Evolutionary conservation across 352 stramenopile genomes (phyloP).

Genomic region (Phytophthora fragariaefolia): DNA sequence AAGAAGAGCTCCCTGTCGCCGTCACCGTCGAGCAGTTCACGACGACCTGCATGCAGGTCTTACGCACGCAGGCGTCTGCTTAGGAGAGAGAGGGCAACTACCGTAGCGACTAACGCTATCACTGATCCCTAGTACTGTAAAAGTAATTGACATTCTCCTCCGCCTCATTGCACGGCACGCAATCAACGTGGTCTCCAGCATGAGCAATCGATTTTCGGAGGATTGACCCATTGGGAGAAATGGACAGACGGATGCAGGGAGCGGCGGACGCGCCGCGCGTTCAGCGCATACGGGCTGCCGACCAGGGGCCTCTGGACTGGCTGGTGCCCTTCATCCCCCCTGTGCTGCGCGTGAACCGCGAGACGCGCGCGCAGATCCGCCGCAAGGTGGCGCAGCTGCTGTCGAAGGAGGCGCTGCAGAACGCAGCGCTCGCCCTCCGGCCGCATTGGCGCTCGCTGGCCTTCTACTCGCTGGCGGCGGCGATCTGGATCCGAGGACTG

Average conservation of each 20-base stretch:
- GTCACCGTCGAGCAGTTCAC: conserved; percentile 49
- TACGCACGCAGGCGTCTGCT: conserved; percentile 39
- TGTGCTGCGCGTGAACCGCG: conserved; percentile 77
- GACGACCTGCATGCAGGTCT: conserved; percentile 44
- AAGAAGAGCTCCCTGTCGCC: conserved; percentile 40
- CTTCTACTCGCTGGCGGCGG: conserved; percentile 22
- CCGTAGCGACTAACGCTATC: too few relatives aligned
- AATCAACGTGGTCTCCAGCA: too few relatives aligned
- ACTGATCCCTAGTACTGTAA: too few relatives aligned
- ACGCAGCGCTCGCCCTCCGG: conserved; percentile 21
- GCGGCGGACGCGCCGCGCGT: conserved; percentile 21
- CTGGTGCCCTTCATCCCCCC: conserved; percentile 86
- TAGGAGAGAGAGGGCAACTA: conserved; percentile 6
- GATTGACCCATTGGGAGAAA: background rate
- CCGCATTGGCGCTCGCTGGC: conserved; percentile 33
- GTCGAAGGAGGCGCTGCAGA: conserved; percentile 42
- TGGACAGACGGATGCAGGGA: conserved; percentile 12
- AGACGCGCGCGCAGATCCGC: conserved; percentile 64
- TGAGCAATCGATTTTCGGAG: background rate
- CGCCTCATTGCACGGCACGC: too few relatives aligned
- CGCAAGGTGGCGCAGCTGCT: conserved; percentile 38
- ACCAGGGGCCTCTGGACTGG: conserved; percentile 66
- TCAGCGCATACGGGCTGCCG: conserved; percentile 18
- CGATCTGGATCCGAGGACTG: conserved; percentile 55
- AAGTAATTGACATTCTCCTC: too few relatives aligned